A percentile compares a stretch with the other conserved stretches of the same genome.
These are phyloP conservation scores for Nepenthes gracilis DNA, from an alignment of 148 eudicot species.

Conservation along the genomic window DNA sequence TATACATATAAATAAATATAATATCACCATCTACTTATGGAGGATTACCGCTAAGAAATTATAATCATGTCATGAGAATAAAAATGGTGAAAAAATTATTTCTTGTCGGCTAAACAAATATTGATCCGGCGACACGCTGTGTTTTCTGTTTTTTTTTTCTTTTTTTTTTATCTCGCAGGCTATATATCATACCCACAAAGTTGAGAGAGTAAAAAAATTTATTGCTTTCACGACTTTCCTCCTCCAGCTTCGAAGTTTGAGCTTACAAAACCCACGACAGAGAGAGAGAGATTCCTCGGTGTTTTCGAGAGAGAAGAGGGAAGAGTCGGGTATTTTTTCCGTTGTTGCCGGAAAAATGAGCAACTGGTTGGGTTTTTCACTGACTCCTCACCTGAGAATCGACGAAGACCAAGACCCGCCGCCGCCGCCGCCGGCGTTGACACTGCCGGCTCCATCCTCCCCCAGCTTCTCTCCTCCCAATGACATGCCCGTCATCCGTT, in stretches of 20 bases:
- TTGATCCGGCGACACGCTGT: too few species aligned
- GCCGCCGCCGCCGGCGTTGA: not conserved
- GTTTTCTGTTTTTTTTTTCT: too few species aligned
- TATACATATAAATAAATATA: too few species aligned
- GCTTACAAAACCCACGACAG: slow-evolving; percentile 1
- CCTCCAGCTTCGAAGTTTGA: slow-evolving; percentile 5
- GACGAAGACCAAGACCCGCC: slow-evolving; percentile 10
- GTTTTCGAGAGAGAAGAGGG: not conserved
- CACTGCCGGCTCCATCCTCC: not conserved
- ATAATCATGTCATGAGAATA: too few species aligned
- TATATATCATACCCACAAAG: too few species aligned
- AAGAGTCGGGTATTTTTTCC: not conserved
- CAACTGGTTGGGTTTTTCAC: slow-evolving; percentile 45
- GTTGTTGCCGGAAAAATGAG: slow-evolving; percentile 13
- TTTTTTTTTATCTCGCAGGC: too few species aligned
- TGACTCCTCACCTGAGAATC: slow-evolving; percentile 28
- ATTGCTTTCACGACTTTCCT: not conserved
- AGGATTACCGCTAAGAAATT: too few species aligned
- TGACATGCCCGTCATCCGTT: slow-evolving; percentile 12
- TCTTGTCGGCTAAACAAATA: too few species aligned
- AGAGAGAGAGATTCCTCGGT: not conserved
- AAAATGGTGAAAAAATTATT: too few species aligned
- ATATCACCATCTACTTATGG: too few species aligned
- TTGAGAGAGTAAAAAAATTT: too few species aligned
- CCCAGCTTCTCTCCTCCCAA: not conserved